Base-by-base conservation (phyloP, 768 basidiomycete genomes). In the Sistotremastrum niveocremeum region DNA sequence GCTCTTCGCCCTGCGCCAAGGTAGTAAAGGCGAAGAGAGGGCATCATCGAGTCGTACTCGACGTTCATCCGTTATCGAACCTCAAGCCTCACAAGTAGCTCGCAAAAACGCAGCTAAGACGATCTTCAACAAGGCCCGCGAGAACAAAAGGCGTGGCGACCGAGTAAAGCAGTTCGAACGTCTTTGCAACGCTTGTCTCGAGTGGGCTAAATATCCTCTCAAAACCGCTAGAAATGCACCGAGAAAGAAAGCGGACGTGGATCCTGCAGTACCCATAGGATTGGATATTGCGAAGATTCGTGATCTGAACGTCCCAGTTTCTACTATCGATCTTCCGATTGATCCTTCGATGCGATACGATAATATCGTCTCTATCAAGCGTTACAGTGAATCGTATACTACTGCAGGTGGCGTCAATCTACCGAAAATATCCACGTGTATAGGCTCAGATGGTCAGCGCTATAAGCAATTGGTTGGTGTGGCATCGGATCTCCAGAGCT, bases 391-490 rank as follows among this genome's bases (percentile, higher is more conserved):
- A 0, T 63, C 52, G 0, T 98, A 80, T 58, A 55, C 57, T 2
- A 73, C 70, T 0, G 79, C 84, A 1, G 90, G 90, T 5, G 95
- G 95, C 0, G 45, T 81, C 6, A 88, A 84, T 58, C 39, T 78
- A 20, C 95, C 95, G 0, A 97, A 95, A 61, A 79, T 93, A 49
- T 76, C 65, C 36, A 60, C 56, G 4, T 94, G 88, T 50, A 46
- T 69, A n/a, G 87, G 84, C 5, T 68, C 68, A 2, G 72, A 82
- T 54, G 86, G 84, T 1, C 54, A 60, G 31, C 61, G 57, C 42
- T 83, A 90, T 60, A 83, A 72, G 51, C 88, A 97, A 57, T 58
- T 99, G 60, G 94, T 91, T 52, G 57, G 81, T 61, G 7, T 9
- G 28, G 36, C 3, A 39, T 36, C 8, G 33, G 10, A 20, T 20